Conservation (phyloP, 768 basidiomycete genomes). For the Termitomyces sp. region DNA sequence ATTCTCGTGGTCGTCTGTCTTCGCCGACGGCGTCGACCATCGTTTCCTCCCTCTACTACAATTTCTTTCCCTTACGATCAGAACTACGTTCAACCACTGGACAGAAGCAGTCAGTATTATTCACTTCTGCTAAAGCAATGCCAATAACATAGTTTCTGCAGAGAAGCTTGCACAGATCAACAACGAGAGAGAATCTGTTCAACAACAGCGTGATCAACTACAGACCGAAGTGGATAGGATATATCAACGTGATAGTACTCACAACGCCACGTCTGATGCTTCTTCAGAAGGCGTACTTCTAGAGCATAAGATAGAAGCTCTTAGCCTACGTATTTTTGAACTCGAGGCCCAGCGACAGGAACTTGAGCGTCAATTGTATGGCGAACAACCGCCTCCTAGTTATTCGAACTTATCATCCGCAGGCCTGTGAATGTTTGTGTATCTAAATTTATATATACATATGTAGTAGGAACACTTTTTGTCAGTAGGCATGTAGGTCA, state of each 20-base stretch:
- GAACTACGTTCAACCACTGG: background rate
- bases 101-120: background rate
- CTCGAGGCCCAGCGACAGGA: background rate
- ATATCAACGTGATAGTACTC: background rate
- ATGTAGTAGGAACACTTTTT: background rate
- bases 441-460: background rate
- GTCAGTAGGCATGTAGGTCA: background rate
- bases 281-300: too few relatives aligned
- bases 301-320: background rate
- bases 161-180: background rate
- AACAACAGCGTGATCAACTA: background rate
- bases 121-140: background rate
- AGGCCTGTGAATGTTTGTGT: background rate
- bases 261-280: background rate
- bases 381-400: background rate
- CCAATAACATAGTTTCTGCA: background rate
- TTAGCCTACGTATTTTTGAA: background rate
- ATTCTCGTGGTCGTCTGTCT: background rate
- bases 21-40: background rate
- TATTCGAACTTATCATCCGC: background rate
- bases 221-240: background rate
- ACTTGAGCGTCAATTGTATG: background rate
- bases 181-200: background rate
- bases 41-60: background rate
- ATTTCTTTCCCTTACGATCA: background rate